A percentile compares a stretch with the other conserved stretches of the same genome.
phyloP scores from a whole-genome alignment of 306 rosid genomes.

The Rosa multiflora region DNA sequence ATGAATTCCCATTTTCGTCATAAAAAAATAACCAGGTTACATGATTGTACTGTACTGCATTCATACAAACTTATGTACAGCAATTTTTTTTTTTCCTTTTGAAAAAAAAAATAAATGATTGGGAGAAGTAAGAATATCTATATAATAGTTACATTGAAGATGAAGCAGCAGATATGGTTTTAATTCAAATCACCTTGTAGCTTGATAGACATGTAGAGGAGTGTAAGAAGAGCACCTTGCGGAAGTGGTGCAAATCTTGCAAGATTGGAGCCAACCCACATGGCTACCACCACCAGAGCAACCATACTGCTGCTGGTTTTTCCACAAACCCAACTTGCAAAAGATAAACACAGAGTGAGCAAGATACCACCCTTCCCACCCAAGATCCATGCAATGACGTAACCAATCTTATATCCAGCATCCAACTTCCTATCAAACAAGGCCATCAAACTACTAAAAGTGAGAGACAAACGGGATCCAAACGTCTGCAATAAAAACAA shows the following conservation, averaged over 20 bases:
- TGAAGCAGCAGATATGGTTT: constrained; percentile 7
- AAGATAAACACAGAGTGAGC: constrained; percentile 71
- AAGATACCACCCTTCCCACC: constrained; percentile 82
- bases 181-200: constrained; percentile 55
- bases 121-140: neutral
- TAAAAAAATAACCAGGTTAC: neutral
- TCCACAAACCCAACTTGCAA: constrained; percentile 90
- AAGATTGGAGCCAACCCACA: constrained; percentile 80
- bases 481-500: constrained; percentile 57
- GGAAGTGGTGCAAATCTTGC: constrained; percentile 74
- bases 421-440: constrained; percentile 72
- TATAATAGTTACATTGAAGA: constrained; percentile 2
- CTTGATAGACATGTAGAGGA: constrained; percentile 86
- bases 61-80: neutral
- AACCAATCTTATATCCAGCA: constrained; percentile 67
- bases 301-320: constrained; percentile 86
- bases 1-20: neutral
- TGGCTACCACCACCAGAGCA: constrained; percentile 69
- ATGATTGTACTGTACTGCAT: neutral
- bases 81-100: neutral
- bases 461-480: constrained; percentile 66
- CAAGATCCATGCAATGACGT: constrained; percentile 75
- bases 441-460: constrained; percentile 70
- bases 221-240: constrained; percentile 83
- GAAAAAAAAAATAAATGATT: no score